Evolutionary conservation across 2,329 filamentous ascomycete genomes (phyloP), one percentile per base, ranked within the genome.

Genomic region (Apiospora kogelbergensis): DNA sequence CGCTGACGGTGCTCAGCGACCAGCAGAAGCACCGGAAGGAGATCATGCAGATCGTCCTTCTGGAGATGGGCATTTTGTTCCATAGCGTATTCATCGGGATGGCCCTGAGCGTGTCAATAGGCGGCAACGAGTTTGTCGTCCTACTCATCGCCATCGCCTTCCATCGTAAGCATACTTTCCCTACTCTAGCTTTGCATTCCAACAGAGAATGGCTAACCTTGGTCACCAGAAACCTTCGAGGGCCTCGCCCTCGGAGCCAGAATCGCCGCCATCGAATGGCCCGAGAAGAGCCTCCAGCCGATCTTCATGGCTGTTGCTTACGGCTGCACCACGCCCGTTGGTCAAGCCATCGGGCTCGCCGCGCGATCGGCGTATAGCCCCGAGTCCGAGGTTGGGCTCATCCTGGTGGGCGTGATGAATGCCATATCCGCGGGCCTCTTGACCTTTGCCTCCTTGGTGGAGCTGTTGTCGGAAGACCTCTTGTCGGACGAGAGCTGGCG

Each of bases 331-430:
- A 93, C 91, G 0, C 91, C 91, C 0, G 81, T 92, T 40, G 91
- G 91, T n/a, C 91, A 93, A 76, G 91, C 90, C 1, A 88, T 93
- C 68, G 91, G 91, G 2, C 83, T 94, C 17, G 84, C 89, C 22
- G 85, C 91, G n/a, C 90, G 92, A 75, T 88, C 86, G 9, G 80
- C 93, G 11, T 94, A 93, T 78, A 89, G 89, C 73, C 91, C 91
- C 4, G 83, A 85, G 67, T 91, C 89, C 20, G 85, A 90, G 68
- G 83, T 87, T 0, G 91, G 91, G 0, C 81, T 93, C 22, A 82
- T 93, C 22, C 88, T 93, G 77, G 91, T 93, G 22, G 91, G 91
- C 2, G 86, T 91, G 74, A 93, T 92, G 83, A 93, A 93, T 76
- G 90, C 90, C 33, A 89, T 93, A 67, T 92, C 89, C 24, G 89